Evolutionary conservation across 1,139 yeast species (phyloP), one percentile per base, ranked within the genome.

Genomic region (Yamadazyma trypodendri): DNA sequence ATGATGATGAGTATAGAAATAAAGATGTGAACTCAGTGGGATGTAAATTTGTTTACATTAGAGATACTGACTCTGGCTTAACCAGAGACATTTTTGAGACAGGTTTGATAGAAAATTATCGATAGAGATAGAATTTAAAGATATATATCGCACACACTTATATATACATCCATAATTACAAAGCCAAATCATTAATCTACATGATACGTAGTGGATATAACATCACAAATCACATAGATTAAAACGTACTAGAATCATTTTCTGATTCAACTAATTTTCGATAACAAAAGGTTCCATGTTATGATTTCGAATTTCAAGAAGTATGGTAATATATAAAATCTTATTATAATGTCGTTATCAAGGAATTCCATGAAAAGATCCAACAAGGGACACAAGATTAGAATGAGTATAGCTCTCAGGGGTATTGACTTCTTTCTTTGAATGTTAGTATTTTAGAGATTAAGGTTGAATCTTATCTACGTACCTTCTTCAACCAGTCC

Each of bases 1-100:
- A 73, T 51, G 92, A 84, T 53, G 92, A 84, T 54, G 92, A 84
- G 54, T 45, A 55, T 40, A 65, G 92, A 43, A 84, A 84, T 49
- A 65, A 63, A 42, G 92, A 84, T 47, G 90, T 84, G 4, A 77
- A 75, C 48, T 51, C 61, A 4, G 65, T 83, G 6, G 83, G 84
- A 9, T 84, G 84, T 38, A 67, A 72, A 36, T 83, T 83, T 56
- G 76, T 74, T 18, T 72, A 75, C 48, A 72, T 83, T 7, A 49
- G 54, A 22, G 68, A 67, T 43, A 68, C 65, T 35, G 53, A 63
- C 5, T 44, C 50, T 16, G 88, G 88, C 1, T 63, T 83, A 30
- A 77, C 79, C 1, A 60, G 74, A 53, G 44, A 54, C 4, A 55
- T 75, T 6, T 80, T 75, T 47, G 65, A 72, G 34, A 50, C 56